Evolutionary conservation across 331 rosid species (phyloP), one percentile per base, ranked within the genome.

Genomic region (Spiraea crenata): DNA sequence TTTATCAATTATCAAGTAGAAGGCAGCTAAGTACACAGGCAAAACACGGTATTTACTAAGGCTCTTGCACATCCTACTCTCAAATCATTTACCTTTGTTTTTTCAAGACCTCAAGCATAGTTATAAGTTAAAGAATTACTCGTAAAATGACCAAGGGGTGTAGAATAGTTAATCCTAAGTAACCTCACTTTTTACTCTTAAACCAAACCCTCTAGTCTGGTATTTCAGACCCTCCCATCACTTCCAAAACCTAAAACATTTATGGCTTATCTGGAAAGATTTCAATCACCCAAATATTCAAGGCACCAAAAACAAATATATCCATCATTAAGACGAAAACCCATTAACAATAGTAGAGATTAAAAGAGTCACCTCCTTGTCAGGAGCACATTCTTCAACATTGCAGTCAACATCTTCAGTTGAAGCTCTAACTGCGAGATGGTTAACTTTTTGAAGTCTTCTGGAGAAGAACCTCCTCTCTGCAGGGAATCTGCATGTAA

Each of bases 301-400:
- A 44, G 31, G 42, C 51, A 63, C 39, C 9, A 7, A 54, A 41
- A 42, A 55, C n/a, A 41, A 19, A 15, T 1, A 56, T 4, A 55
- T 17, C 52, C 51, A 44, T 5, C 68, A 3, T 63, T n/a, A 63
- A 15, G 38, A 25, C 6, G 3, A 47, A 63, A 65, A 65, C 44
- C 63, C 62, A 54, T 54, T 3, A 67, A 17, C 62, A 67, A 67
- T 67, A 37, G 1, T 12, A 9, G 49, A 58, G 40, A 31, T 6
- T 1, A 12, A 49, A 25, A n/a, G 56, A 54, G 75, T 82, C 31
- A 90, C 98, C 89, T 93, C 98, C 71, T 89, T 93, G 15, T 89
- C 96, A 2, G 98, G 98, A 60, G 97, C 97, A 74, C 98, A 89
- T 41, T 88, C 97, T 62, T 93, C 97, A 0, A 76, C 95, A 73